Evolutionary conservation across 371 early-diverging fungal species (phyloP).

Genomic region (Synchytrium microbalum): DNA sequence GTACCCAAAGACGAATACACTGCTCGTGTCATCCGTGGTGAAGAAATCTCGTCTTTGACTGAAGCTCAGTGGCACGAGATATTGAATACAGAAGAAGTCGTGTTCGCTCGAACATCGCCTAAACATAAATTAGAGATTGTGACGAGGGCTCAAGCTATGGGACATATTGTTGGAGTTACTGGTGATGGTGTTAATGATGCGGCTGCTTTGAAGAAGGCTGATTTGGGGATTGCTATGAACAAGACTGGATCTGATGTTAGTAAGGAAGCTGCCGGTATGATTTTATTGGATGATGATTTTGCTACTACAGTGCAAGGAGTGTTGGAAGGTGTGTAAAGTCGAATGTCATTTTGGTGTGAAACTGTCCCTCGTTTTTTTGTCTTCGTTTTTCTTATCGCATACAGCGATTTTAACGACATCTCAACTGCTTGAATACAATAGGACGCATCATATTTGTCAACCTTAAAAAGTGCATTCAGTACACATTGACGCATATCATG

Average conservation of each 20-base stretch:
- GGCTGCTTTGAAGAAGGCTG: constrained; percentile 49
- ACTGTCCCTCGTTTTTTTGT: constrained; percentile 2
- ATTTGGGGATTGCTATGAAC: constrained; percentile 56
- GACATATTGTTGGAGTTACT: constrained; percentile 50
- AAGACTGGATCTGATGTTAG: constrained; percentile 44
- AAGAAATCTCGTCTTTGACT: constrained; percentile 20
- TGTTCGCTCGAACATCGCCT: constrained; percentile 47
- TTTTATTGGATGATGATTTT: constrained; percentile 49
- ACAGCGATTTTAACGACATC: not conserved
- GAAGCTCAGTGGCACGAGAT: constrained; percentile 38
- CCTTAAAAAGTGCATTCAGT: constrained; percentile 45
- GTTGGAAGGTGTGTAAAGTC: constrained; percentile 30
- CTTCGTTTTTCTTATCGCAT: not conserved
- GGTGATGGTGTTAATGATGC: constrained; percentile 59
- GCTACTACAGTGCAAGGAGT: constrained; percentile 40
- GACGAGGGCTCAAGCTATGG: constrained; percentile 35
- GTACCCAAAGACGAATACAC: constrained; percentile 17
- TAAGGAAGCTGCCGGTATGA: constrained; percentile 50
- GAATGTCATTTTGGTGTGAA: not conserved
- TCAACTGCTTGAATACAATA: too few relatives aligned
- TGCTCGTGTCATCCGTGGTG: constrained; percentile 33
- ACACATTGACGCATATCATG: constrained; percentile 47
- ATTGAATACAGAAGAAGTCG: constrained; percentile 30
- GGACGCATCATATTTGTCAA: constrained; percentile 47
- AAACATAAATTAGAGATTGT: constrained; percentile 48